These are phyloP conservation scores for Biscutella auriculata DNA, from an alignment of 441 rosid species.

Conservation along the genomic window DNA sequence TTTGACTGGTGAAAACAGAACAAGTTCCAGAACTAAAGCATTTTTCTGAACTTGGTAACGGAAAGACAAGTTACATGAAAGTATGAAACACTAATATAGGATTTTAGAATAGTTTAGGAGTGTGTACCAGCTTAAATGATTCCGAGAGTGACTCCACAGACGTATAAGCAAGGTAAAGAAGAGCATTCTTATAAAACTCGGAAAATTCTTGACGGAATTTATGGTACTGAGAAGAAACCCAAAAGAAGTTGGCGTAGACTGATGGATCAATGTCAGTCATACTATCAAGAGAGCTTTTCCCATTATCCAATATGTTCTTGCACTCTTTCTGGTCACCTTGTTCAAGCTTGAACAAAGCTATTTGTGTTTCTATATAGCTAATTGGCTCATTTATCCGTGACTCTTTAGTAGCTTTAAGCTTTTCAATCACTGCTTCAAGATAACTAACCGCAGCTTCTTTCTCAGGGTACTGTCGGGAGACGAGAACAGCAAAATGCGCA, in stretches of 20 bases:
- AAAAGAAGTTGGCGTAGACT: constrained; percentile 79
- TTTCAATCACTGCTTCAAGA: constrained; percentile 77
- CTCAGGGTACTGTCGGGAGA: constrained; percentile 75
- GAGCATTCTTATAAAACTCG: constrained; percentile 81
- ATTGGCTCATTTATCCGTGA: constrained; percentile 74
- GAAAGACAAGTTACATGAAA: not conserved
- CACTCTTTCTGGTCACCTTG: constrained; percentile 76
- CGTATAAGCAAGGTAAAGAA: constrained; percentile 89
- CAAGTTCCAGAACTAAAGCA: not conserved
- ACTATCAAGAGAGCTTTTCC: constrained; percentile 68
- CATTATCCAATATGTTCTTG: constrained; percentile 84
- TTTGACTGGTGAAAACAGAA: not conserved
- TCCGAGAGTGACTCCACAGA: constrained; percentile 89
- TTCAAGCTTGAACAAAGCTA: constrained; percentile 75
- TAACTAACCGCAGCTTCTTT: constrained; percentile 72
- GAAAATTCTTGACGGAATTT: constrained; percentile 79
- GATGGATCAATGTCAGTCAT: constrained; percentile 99
- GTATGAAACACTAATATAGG: not conserved
- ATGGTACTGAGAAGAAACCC: constrained; percentile 86
- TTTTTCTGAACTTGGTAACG: not conserved
- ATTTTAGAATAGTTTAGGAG: not conserved
- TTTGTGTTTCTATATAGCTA: constrained; percentile 75
- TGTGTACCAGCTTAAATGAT: constrained; percentile 91
- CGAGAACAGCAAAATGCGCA: constrained; percentile 81
- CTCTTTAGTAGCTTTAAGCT: constrained; percentile 65